Evolutionary conservation across 2,329 filamentous ascomycete species (phyloP).

Genomic region (Elsinoe arachidis): DNA sequence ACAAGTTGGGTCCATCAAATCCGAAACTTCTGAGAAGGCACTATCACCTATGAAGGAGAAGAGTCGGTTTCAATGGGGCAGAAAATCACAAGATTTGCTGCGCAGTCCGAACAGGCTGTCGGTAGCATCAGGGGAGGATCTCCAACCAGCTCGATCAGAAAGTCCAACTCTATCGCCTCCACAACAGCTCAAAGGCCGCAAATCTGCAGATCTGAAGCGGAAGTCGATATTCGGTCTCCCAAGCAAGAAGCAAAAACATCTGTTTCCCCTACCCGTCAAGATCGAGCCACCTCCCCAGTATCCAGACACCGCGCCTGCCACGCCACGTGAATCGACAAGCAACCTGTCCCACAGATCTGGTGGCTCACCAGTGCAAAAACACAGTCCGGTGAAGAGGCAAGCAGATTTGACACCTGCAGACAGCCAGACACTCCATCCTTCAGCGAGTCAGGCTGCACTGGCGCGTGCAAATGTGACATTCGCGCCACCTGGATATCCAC

Average conservation of each 20-base stretch:
- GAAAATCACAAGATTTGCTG: slow-evolving; percentile 6
- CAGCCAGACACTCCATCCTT: slow-evolving; percentile 21
- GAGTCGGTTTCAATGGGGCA: slow-evolving; percentile 5
- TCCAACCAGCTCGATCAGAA: slow-evolving; percentile 47
- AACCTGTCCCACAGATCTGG: slow-evolving; percentile 22
- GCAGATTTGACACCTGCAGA: neutral
- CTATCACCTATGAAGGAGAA: slow-evolving; percentile 10
- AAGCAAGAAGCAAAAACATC: slow-evolving; percentile 62
- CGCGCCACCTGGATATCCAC: slow-evolving; percentile 34
- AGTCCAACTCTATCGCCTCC: slow-evolving; percentile 1
- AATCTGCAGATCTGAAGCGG: slow-evolving; percentile 9
- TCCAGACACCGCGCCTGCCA: slow-evolving; percentile 23
- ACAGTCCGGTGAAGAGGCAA: slow-evolving; percentile 11
- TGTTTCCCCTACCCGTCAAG: slow-evolving; percentile 86
- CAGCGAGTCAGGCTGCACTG: slow-evolving; percentile 45
- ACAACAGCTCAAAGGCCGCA: slow-evolving; percentile 28
- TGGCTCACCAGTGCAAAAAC: slow-evolving; percentile 15
- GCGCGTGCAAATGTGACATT: slow-evolving; percentile 40
- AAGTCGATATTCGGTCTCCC: slow-evolving; percentile 69
- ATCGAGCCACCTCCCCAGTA: slow-evolving; percentile 35
- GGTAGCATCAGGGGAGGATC: slow-evolving; percentile 26
- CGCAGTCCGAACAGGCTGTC: neutral
- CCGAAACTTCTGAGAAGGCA: slow-evolving; percentile 1
- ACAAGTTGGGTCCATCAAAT: slow-evolving; percentile 23
- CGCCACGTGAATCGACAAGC: slow-evolving; percentile 29